These are phyloP conservation scores for Camellia lanceoleosa DNA, from an alignment of 148 eudicot species.

Conservation along the genomic window DNA sequence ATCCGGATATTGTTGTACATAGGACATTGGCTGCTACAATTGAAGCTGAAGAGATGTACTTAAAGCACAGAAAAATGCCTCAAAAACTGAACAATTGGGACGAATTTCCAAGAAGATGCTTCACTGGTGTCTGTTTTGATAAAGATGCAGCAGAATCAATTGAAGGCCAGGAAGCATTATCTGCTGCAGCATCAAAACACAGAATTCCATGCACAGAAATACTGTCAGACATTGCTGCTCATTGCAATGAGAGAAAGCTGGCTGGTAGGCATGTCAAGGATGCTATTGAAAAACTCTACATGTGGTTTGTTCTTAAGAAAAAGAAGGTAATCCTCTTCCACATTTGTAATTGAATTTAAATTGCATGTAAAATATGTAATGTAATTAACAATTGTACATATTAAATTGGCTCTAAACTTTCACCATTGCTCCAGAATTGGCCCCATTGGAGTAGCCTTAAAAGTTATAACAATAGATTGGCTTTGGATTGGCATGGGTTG, in stretches of 20 bases:
- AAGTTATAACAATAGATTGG: too few species aligned
- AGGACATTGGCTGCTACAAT: conserved; percentile 67
- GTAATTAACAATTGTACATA: too few species aligned
- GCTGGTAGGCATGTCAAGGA: conserved; percentile 81
- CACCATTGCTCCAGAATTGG: too few species aligned
- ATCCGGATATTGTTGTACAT: conserved; percentile 86
- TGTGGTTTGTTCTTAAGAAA: conserved; percentile 80
- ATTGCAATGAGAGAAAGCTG: conserved; percentile 71
- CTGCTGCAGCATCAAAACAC: conserved; percentile 56
- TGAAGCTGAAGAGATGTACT: conserved; percentile 70
- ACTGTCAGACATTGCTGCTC: conserved; percentile 60
- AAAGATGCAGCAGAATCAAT: conserved; percentile 41
- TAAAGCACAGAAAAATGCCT: conserved; percentile 24
- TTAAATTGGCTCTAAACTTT: too few species aligned
- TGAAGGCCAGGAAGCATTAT: conserved; percentile 56
- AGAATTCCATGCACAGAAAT: conserved; percentile 47
- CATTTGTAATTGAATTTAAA: not conserved
- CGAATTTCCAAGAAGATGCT: conserved; percentile 38
- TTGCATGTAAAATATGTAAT: too few species aligned
- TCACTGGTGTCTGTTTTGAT: conserved; percentile 57
- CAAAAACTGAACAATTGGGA: conserved; percentile 14
- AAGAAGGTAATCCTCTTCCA: conserved; percentile 13
- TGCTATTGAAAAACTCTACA: conserved; percentile 69
- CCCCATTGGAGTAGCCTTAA: too few species aligned
- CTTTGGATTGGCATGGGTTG: too few species aligned